These are phyloP conservation scores for Penicillium sp. DNA, from an alignment of 2,329 filamentous ascomycete species.

Conservation along the genomic window DNA sequence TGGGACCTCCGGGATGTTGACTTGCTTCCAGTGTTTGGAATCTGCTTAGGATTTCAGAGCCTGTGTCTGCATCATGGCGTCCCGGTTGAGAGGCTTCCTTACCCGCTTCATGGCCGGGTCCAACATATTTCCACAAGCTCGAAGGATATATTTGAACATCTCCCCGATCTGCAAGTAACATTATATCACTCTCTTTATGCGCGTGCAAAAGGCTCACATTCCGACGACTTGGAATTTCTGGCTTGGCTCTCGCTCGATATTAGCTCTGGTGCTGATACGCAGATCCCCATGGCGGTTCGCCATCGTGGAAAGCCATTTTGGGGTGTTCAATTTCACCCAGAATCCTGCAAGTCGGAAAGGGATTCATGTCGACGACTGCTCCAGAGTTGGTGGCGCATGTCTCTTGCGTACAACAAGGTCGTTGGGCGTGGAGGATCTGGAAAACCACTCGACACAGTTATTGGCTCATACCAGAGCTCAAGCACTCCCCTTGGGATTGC, in stretches of 20 bases:
- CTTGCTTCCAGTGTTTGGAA: conserved; percentile 71
- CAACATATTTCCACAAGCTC: conserved; percentile 57
- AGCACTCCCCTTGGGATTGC: conserved; percentile 39
- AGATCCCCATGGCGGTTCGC: conserved; percentile 68
- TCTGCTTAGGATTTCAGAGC: conserved; percentile 86
- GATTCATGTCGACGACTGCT: conserved; percentile 58
- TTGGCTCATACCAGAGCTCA: conserved; percentile 15
- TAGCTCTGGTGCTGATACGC: conserved; percentile 27
- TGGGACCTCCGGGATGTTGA: conserved; percentile 61
- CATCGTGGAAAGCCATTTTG: conserved; percentile 68
- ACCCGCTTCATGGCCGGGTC: conserved; percentile 78
- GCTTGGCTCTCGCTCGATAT: conserved; percentile 54
- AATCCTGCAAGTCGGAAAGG: conserved; percentile 71
- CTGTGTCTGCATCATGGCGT: conserved; percentile 64
- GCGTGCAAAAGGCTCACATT: conserved; percentile 2
- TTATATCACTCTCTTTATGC: conserved; percentile 65
- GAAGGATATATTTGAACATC: conserved; percentile 59
- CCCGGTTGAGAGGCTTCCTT: conserved; percentile 57
- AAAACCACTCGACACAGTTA: conserved; percentile 16
- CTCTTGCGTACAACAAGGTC: conserved; percentile 55
- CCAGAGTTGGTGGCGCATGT: conserved; percentile 67
- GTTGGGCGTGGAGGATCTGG: conserved; percentile 21
- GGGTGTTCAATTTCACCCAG: conserved; percentile 86
- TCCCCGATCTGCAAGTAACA: conserved; percentile 61
- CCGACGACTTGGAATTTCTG: conserved; percentile 46